Evolutionary conservation across 2,329 filamentous ascomycete genomes (phyloP), one percentile per base, ranked within the genome.

Genomic region (Colletotrichum sp.): DNA sequence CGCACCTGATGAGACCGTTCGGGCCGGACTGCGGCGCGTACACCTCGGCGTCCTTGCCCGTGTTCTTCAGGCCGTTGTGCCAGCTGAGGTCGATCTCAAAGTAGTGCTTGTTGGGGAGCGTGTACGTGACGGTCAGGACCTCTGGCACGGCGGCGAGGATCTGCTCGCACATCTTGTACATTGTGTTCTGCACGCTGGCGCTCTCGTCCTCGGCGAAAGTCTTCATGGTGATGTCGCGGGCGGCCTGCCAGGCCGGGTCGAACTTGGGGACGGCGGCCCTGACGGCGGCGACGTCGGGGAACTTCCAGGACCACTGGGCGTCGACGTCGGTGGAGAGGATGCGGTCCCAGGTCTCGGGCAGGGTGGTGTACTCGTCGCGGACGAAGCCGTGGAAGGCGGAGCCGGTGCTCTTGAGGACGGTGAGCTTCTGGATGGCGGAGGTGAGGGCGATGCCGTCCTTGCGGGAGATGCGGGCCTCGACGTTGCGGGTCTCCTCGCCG

Each of bases 61-160:
- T 98, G 86, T 99, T 99, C 89, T 98, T 95, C 78, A 96, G 83
- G 34, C 93, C 95, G 84, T 98, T 97, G 89, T 98, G 95, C 97
- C 97, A 99, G 86, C 94, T 96, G 81, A 99, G 86, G 82, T 98
- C 96, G 83, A 98, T 93, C 85, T 98, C 96, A 81, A 98, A 98
- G 87, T 98, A 98, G 86, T 99, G 97, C 88, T 98, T 98, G 88
- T 99, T 99, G 13, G 97, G 97, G 80, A 99, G 88, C 11, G 93
- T 89, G 82, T 98, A 98, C 79, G 93, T 90, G 55, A 97, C 94
- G 27, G 89, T 88, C 58, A 93, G 90, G 27, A 95, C 90, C 76
- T 92, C 87, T 16, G 95, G 93, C 29, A 92, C 94, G 27, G 88
- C 91, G 11, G 90, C 93, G 67, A 99, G 88, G 78, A 99, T 98